phyloP scores from a whole-genome alignment of 2,329 filamentous ascomycete species.

The Diplodia scrobiculata region DNA sequence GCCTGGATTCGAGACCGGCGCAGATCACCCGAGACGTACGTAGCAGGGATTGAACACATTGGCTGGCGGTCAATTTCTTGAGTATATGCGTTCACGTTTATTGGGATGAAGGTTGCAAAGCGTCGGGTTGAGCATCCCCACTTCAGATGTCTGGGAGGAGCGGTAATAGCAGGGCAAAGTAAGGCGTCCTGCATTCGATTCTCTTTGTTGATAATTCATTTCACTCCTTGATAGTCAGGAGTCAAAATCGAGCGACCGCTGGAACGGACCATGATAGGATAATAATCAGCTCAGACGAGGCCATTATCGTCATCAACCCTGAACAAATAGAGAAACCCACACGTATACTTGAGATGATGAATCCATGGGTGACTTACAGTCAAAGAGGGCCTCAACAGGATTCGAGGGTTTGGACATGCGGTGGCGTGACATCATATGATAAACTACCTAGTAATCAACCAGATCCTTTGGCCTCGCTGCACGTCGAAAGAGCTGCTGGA shows the following conservation, averaged over 20 bases:
- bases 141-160: not conserved
- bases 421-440: not conserved
- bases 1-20: not conserved
- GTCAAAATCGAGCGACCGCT: constrained; percentile 14
- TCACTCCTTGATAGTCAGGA: not conserved
- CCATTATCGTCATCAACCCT: not conserved
- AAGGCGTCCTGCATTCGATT: constrained; percentile 21
- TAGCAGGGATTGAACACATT: not conserved
- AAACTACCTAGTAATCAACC: not conserved
- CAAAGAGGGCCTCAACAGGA: not conserved
- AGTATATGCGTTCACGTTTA: not conserved
- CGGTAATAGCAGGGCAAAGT: not conserved
- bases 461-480: not conserved
- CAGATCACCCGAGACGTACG: not conserved
- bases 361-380: not conserved
- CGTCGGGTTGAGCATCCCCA: not conserved
- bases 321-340: not conserved
- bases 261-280: constrained; percentile 12
- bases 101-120: constrained; percentile 2
- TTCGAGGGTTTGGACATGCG: not conserved
- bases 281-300: constrained; percentile 2
- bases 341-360: not conserved
- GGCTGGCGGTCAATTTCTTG: not conserved
- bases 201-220: constrained; percentile 12
- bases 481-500: not conserved